These are phyloP conservation scores for Fomitopsis pulvina DNA, from an alignment of 768 basidiomycete genomes.

Conservation along the genomic window DNA sequence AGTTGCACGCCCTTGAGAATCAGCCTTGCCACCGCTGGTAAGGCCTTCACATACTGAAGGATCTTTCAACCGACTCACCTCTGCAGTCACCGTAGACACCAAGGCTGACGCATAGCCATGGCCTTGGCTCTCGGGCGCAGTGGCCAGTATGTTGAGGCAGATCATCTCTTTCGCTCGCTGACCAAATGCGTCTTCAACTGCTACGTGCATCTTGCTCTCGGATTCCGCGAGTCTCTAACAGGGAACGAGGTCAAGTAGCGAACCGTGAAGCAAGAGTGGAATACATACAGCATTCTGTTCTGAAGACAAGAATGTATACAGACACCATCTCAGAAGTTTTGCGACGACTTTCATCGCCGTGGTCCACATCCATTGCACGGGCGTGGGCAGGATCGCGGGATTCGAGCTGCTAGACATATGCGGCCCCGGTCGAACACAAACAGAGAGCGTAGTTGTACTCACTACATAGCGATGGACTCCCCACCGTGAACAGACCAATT, in stretches of 20 bases:
- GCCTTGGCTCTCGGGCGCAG: constrained; percentile 8
- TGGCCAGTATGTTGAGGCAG: constrained; percentile 5
- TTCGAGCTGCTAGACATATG: background rate
- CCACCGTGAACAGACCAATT: background rate
- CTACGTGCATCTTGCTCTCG: background rate
- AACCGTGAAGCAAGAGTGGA: no score
- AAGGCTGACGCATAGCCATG: constrained; percentile 14
- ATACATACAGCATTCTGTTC: background rate
- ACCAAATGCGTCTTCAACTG: constrained; percentile 2
- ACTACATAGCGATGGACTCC: background rate
- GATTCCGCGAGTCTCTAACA: constrained; percentile 4
- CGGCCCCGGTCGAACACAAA: background rate
- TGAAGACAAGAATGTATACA: background rate
- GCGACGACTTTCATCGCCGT: no score
- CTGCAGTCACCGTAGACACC: constrained; percentile 1
- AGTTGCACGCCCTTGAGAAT: constrained; percentile 5
- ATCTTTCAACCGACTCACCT: background rate
- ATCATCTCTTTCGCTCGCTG: constrained; percentile 8
- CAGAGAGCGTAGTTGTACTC: background rate
- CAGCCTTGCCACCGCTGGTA: constrained; percentile 4
- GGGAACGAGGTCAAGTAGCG: background rate
- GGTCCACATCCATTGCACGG: background rate
- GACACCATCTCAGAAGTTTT: background rate
- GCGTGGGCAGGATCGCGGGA: background rate
- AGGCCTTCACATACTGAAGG: background rate